Conservation (phyloP, 2,329 filamentous ascomycete genomes). For the Volutella citrinella region DNA sequence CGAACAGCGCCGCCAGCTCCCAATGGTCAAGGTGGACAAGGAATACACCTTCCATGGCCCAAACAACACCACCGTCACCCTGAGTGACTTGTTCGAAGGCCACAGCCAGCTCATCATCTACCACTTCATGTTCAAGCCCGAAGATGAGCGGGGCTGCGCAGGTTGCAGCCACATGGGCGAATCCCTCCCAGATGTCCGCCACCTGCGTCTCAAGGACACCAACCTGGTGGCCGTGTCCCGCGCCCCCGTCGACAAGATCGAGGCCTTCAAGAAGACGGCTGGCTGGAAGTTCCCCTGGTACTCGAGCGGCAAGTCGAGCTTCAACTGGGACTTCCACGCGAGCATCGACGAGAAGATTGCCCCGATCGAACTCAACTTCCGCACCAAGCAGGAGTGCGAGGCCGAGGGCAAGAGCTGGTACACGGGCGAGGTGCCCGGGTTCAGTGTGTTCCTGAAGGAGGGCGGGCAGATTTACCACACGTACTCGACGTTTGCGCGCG, state of each 20-base stretch:
- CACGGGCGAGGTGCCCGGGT: conserved; percentile 33
- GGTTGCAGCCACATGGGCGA: conserved; percentile 39
- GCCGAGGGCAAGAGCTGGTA: conserved; percentile 25
- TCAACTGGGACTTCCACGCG: conserved; percentile 40
- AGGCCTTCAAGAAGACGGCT: conserved; percentile 33
- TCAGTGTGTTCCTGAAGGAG: conserved; percentile 34
- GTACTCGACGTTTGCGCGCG: conserved; percentile 33
- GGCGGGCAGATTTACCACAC: conserved; percentile 34
- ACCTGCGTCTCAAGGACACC: conserved; percentile 36
- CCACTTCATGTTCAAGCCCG: conserved; percentile 44
- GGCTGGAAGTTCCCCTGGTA: conserved; percentile 42
- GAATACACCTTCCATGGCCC: conserved; percentile 33
- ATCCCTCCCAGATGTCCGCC: conserved; percentile 34
- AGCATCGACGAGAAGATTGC: conserved; percentile 27
- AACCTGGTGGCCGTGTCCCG: conserved; percentile 38
- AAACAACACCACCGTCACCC: conserved; percentile 17
- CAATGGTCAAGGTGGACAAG: conserved; percentile 38
- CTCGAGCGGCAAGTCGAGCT: conserved; percentile 32
- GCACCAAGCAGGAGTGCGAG: conserved; percentile 21
- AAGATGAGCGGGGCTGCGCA: conserved; percentile 31
- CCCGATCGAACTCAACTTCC: conserved; percentile 26
- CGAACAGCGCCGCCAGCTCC: conserved; percentile 32
- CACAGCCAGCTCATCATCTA: conserved; percentile 39
- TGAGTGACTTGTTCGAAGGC: conserved; percentile 31
- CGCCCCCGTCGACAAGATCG: conserved; percentile 34